These are phyloP conservation scores for Abrus precatorius DNA, from an alignment of 306 rosid genomes.

Conservation along the genomic window DNA sequence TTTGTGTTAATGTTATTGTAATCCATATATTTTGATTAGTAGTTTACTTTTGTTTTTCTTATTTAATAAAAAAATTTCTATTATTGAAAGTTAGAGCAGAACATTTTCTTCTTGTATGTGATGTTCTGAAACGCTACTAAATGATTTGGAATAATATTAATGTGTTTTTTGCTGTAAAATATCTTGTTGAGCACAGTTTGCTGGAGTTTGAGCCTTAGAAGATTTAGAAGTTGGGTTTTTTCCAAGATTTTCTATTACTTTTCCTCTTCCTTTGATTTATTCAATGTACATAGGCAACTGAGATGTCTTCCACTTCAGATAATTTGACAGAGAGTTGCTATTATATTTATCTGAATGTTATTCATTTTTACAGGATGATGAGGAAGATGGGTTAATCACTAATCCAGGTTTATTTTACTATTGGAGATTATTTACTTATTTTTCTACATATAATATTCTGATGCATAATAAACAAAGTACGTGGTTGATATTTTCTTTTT, in stretches of 20 bases:
- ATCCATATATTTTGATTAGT: slow-evolving; percentile 26
- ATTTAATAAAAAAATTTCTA: not conserved
- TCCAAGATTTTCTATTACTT: not conserved
- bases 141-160: slow-evolving; percentile 15
- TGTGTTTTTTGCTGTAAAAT: slow-evolving; percentile 14
- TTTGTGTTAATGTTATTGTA: slow-evolving; percentile 19
- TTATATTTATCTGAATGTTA: slow-evolving; percentile 40
- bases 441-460: slow-evolving; percentile 18
- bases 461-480: slow-evolving; percentile 35
- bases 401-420: slow-evolving; percentile 73
- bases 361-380: slow-evolving; percentile 80
- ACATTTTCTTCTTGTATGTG: slow-evolving; percentile 3
- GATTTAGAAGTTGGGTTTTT: slow-evolving; percentile 39
- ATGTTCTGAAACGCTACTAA: not conserved
- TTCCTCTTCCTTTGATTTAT: not conserved
- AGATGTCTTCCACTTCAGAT: slow-evolving; percentile 23
- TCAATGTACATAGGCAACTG: slow-evolving; percentile 18
- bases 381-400: slow-evolving; percentile 62
- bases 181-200: slow-evolving; percentile 12
- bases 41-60: not conserved
- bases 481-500: slow-evolving; percentile 48
- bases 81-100: not conserved
- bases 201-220: slow-evolving; percentile 8
- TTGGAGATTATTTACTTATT: slow-evolving; percentile 40
- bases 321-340: slow-evolving; percentile 19